Percentiles rank a stretch among this genome's conserved stretches.
Conservation (phyloP, 2,329 filamentous ascomycete species). For the Lithohypha guttulata region DNA sequence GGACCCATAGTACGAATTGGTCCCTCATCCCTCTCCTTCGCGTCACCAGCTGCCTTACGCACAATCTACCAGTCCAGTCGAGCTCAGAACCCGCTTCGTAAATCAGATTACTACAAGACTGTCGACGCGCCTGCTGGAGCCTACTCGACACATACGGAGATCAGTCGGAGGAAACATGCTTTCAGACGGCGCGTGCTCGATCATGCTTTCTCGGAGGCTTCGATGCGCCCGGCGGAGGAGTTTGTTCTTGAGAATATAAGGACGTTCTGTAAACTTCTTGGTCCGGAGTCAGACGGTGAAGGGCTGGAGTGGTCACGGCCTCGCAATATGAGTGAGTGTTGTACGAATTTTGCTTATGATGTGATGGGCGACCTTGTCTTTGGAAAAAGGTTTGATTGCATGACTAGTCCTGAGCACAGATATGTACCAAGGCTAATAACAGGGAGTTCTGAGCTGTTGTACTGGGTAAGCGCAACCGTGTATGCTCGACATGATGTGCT, state of each 20-base stretch:
- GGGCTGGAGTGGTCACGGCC: slow-evolving; percentile 23
- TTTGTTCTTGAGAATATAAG: slow-evolving; percentile 14
- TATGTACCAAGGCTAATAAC: slow-evolving; percentile 24
- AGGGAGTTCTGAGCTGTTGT: slow-evolving; percentile 13
- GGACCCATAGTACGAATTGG: slow-evolving; percentile 17
- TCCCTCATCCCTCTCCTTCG: background rate
- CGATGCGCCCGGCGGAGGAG: slow-evolving; percentile 18
- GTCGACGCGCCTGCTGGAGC: slow-evolving; percentile 20
- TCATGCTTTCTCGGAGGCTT: slow-evolving; percentile 26
- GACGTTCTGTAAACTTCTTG: slow-evolving; percentile 9
- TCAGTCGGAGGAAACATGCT: slow-evolving; percentile 19
- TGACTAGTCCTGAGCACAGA: slow-evolving; percentile 28
- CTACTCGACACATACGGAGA: slow-evolving; percentile 20
- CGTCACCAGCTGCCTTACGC: background rate
- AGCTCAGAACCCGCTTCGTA: slow-evolving; percentile 7
- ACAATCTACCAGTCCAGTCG: background rate
- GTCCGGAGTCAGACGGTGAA: slow-evolving; percentile 9
- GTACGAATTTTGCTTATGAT: slow-evolving; percentile 31
- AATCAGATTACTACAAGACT: slow-evolving; percentile 20
- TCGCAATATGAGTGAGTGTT: slow-evolving; percentile 27
- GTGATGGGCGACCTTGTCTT: slow-evolving; percentile 34
- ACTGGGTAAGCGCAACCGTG: slow-evolving; percentile 11
- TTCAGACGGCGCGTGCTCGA: slow-evolving; percentile 23
- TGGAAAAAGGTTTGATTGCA: slow-evolving; percentile 31
- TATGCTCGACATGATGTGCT: background rate